Conservation (phyloP, 1,284 basidiomycete genomes). For the Ganoderma lingzhi region DNA sequence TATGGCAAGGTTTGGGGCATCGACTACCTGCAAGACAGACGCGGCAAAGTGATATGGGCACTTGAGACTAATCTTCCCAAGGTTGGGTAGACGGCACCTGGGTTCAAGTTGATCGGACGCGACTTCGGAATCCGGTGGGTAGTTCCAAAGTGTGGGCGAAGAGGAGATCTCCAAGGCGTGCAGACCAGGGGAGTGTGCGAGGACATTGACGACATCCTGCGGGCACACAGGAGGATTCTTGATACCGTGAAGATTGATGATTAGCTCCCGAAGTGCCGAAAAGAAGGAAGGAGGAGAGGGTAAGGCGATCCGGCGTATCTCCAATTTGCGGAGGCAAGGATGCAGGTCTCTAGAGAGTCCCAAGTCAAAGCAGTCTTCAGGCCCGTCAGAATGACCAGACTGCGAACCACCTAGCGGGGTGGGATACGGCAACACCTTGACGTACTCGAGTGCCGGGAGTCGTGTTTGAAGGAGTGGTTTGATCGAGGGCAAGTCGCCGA, state of each 20-base stretch:
- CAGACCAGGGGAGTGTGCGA: background rate
- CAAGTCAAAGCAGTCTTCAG: background rate
- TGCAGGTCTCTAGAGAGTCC: background rate
- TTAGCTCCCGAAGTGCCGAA: background rate
- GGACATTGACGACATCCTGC: background rate
- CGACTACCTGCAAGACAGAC: background rate
- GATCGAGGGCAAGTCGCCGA: background rate
- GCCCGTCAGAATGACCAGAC: background rate
- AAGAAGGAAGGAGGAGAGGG: background rate
- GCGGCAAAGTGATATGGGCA: background rate
- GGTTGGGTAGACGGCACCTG: background rate
- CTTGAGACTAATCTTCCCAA: background rate
- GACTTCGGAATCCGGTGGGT: background rate
- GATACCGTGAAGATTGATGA: background rate
- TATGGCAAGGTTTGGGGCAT: background rate
- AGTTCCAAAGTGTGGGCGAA: background rate
- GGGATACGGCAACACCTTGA: background rate
- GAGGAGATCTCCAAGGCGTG: background rate
- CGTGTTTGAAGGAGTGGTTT: background rate
- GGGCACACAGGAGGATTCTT: background rate
- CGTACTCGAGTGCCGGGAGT: background rate
- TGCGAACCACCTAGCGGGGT: no score
- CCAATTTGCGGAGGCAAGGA: background rate
- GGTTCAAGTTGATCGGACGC: background rate
- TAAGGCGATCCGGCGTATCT: background rate